Evolutionary conservation across 495 filamentous ascomycete genomes (phyloP).

Genomic region (Lindgomyces ingoldianus): DNA sequence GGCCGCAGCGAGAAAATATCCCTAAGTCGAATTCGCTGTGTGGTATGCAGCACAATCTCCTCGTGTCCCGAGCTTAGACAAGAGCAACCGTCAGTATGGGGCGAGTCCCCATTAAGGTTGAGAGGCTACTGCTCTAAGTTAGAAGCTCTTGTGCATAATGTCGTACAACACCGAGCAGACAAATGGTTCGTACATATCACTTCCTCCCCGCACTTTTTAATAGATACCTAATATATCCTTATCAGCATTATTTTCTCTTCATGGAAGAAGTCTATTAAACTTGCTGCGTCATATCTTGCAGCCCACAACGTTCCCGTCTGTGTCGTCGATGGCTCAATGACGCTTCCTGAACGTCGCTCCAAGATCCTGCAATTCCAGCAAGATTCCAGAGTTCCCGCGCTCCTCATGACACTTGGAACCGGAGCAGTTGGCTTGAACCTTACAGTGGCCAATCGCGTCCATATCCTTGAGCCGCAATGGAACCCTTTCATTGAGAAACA

Average conservation of each 20-base stretch:
- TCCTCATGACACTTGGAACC: constrained; percentile 58
- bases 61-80: neutral
- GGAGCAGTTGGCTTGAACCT: constrained; percentile 58
- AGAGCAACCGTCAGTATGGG: too few species aligned
- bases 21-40: neutral
- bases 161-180: neutral
- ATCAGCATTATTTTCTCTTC: constrained; percentile 56
- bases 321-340: constrained; percentile 4
- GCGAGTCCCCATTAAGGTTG: neutral
- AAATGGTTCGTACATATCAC: neutral
- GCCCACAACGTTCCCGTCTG: neutral
- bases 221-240: neutral
- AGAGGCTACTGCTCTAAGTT: neutral
- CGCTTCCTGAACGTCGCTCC: neutral
- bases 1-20: constrained; percentile 28
- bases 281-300: constrained; percentile 36
- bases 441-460: constrained; percentile 50
- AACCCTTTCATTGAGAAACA: constrained; percentile 58
- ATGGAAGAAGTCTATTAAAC: constrained; percentile 49
- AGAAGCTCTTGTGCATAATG: neutral
- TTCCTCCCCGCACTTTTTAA: neutral
- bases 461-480: constrained; percentile 59
- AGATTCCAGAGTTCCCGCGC: constrained; percentile 27
- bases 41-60: neutral
- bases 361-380: constrained; percentile 11